phyloP scores from a whole-genome alignment of 1,139 yeast genomes.

The Zygosaccharomyces sapae region DNA sequence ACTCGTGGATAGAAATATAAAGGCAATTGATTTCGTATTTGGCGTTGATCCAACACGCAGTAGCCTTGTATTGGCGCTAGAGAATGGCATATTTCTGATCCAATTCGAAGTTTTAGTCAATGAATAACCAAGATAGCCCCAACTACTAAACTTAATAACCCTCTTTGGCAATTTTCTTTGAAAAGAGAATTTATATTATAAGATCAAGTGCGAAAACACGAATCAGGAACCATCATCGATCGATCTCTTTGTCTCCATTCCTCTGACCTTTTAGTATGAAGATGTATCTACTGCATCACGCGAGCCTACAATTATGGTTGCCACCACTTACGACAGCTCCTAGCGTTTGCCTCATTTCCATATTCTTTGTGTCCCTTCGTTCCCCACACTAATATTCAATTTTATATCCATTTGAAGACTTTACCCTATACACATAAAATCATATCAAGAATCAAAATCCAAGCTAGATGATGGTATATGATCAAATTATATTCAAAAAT shows the following conservation, averaged over 20 bases:
- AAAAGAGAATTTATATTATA: background rate
- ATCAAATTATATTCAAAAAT: background rate
- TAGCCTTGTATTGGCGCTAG: conserved; percentile 1
- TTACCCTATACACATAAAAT: no score
- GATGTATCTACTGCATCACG: background rate
- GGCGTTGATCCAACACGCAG: conserved; percentile 2
- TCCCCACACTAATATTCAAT: no score
- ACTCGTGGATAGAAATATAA: no score
- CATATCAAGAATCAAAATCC: no score
- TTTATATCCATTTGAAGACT: no score
- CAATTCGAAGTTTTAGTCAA: background rate
- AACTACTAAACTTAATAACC: background rate
- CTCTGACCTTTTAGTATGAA: background rate
- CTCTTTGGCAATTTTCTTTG: conserved; percentile 4
- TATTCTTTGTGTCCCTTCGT: no score
- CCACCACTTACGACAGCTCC: no score
- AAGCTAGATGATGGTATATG: no score
- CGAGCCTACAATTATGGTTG: background rate
- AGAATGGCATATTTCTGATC: conserved; percentile 1
- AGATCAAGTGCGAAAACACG: conserved; percentile 5
- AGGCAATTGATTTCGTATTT: conserved; percentile 7
- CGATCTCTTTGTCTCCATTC: background rate
- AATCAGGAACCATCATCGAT: conserved; percentile 1
- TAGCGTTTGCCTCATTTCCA: no score
- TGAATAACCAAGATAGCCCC: conserved; percentile 1